Evolutionary conservation across 108 stramenopile species (phyloP).

Genomic region (Pseudonitzschia delicatissima): DNA sequence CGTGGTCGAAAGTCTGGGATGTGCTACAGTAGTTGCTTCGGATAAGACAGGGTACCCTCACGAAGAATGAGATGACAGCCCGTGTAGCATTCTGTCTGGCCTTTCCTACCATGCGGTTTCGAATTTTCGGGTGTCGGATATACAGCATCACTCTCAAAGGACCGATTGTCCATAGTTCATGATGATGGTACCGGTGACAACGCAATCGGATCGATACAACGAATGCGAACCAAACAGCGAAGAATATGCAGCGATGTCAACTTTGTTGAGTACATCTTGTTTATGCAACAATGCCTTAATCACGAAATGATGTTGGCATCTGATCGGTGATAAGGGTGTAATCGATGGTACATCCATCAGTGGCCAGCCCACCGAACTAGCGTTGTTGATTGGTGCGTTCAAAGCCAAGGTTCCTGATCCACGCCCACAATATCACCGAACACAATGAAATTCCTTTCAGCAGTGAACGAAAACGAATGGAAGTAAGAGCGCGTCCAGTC

Average conservation of each 20-base stretch:
- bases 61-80: conserved; percentile 95
- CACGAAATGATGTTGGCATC: conserved; percentile 20
- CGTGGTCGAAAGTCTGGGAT: conserved; percentile 94
- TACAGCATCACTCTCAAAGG: conserved; percentile 40
- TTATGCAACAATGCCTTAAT: conserved; percentile 83
- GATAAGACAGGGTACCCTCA: conserved; percentile 99
- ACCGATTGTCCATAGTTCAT: conserved; percentile 33
- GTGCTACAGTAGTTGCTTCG: conserved; percentile 88
- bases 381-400: conserved; percentile 75
- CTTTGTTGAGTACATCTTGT: conserved; percentile 64
- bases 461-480: conserved; percentile 93
- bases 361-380: conserved; percentile 94
- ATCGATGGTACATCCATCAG: conserved; percentile 36
- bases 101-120: conserved; percentile 60
- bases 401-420: conserved; percentile 85
- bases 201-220: not conserved
- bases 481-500: conserved; percentile 80
- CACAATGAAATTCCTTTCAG: conserved; percentile 93
- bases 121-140: conserved; percentile 81
- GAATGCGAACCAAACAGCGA: too few species aligned
- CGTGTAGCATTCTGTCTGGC: conserved; percentile 63
- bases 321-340: conserved; percentile 32
- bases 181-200: conserved; percentile 11
- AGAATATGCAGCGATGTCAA: conserved; percentile 54
- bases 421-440: conserved; percentile 75